Evolutionary conservation across 2,329 filamentous ascomycete species (phyloP), one percentile per base, ranked within the genome.

Genomic region (Xylaria sp.): DNA sequence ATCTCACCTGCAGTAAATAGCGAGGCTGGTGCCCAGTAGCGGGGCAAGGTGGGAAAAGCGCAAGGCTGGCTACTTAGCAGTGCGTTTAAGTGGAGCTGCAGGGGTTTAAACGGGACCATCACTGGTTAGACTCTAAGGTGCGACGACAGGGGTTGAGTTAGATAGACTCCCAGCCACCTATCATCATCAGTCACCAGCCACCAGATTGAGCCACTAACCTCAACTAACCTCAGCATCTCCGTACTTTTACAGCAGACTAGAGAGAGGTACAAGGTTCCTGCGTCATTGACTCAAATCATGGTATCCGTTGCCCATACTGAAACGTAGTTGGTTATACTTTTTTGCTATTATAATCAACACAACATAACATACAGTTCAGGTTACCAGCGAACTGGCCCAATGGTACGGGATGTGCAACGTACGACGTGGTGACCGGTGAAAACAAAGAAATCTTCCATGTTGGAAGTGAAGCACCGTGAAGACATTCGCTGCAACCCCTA

Each of bases 1-100:
- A 85, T 81, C 79, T 65, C 80, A 79, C 67, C 65, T 50, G 66
- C 65, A 76, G 78, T 80, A 78, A 80, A 80, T 77, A 80, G 74
- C 75, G 75, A 77, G 77, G 78, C 78, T 80, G 78, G 78, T 68
- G 48, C 39, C 48, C 39, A 48, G 39, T 61, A 61, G 32, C n/a
- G 30, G 39, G n/a, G 45, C 18, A 23, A 15, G 25, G 52, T 36
- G 48, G 63, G 58, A 75, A 78, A 78, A 75, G 67, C 60, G 71
- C 73, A 77, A 76, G 76, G 76, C 75, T 75, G 76, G 70, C 53
- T 50, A 41, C 34, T 15, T 30, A 30, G 28, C 28, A 30, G 45
- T 20, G 34, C 25, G n/a, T 53, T 6, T 13, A 32, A 55, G 65
- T 52, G 61, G 57, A 9, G 61, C 45, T 5, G 57, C 67, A 62